phyloP scores from a whole-genome alignment of 2,329 filamentous ascomycete species.

The Alternaria arborescens region DNA sequence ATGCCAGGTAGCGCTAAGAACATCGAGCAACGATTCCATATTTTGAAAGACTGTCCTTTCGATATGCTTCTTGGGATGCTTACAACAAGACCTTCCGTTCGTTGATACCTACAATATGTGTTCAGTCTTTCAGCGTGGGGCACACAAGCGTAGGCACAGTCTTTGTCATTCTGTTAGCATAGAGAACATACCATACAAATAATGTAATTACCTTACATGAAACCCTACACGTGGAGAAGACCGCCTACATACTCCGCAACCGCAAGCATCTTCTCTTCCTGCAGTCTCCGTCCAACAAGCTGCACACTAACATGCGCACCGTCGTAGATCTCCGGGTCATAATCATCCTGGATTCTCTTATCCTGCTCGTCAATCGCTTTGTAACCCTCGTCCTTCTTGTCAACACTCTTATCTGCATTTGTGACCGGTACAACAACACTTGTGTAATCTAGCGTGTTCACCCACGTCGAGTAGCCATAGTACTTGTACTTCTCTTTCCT shows the following conservation, averaged over 20 bases:
- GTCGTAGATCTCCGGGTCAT: conserved; percentile 52
- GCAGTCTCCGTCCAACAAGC: conserved; percentile 47
- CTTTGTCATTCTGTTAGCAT: background rate
- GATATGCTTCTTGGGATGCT: background rate
- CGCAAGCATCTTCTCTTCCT: conserved; percentile 53
- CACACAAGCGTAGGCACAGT: background rate
- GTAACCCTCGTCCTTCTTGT: conserved; percentile 36
- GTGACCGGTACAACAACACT: conserved; percentile 48
- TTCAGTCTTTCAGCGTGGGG: background rate
- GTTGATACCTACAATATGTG: background rate
- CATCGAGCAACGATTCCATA: background rate
- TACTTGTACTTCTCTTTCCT: conserved; percentile 42
- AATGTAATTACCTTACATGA: background rate
- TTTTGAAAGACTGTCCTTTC: background rate
- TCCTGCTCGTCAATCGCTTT: conserved; percentile 40
- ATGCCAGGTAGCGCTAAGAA: background rate
- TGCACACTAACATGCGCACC: conserved; percentile 51
- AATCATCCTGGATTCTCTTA: conserved; percentile 35
- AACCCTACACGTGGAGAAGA: conserved; percentile 26
- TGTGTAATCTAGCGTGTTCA: conserved; percentile 46
- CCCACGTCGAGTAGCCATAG: conserved; percentile 44
- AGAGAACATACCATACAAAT: background rate
- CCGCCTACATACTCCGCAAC: conserved; percentile 45
- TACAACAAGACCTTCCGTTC: background rate
- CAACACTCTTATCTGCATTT: conserved; percentile 40